Evolutionary conservation across 169 alveolate species (phyloP).

Genomic region (Cryptosporidium canis): DNA sequence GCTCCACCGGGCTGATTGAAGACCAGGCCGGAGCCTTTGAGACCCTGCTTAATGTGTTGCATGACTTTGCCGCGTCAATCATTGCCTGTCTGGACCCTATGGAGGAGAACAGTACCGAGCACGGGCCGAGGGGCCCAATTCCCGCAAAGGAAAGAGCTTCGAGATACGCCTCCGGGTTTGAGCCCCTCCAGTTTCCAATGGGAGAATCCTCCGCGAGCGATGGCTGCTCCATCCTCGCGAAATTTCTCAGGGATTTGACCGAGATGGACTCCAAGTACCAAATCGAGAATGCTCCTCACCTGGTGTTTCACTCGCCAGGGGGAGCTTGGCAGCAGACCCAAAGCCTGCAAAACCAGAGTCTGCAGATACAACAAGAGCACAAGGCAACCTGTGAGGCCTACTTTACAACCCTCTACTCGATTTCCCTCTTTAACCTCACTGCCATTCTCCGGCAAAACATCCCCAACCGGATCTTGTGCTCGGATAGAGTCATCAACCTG

Average conservation of each 20-base stretch:
- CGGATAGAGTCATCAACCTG: not conserved
- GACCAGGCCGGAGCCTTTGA: not conserved
- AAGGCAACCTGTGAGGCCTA: constrained; percentile 25
- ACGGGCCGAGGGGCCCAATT: not conserved
- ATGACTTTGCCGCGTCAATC: constrained; percentile 9
- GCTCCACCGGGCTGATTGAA: constrained; percentile 7
- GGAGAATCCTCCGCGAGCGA: not conserved
- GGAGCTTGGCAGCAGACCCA: not conserved
- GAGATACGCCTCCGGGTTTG: not conserved
- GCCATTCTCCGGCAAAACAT: not conserved
- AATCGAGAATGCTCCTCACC: constrained; percentile 3
- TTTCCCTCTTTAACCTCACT: not conserved
- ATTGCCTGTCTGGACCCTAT: not conserved
- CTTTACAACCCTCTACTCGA: constrained; percentile 18
- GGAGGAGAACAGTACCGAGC: not conserved
- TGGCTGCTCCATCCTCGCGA: not conserved
- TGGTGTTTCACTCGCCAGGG: constrained; percentile 17
- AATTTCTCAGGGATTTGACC: not conserved
- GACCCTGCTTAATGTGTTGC: not conserved
- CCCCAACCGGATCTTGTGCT: not conserved
- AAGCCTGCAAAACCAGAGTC: not conserved
- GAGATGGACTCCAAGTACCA: constrained; percentile 39
- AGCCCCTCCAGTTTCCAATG: not conserved
- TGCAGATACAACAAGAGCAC: not conserved
- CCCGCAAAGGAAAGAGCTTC: not conserved